phyloP scores from a whole-genome alignment of 257 asterid species.

The Solanum arcanum region DNA sequence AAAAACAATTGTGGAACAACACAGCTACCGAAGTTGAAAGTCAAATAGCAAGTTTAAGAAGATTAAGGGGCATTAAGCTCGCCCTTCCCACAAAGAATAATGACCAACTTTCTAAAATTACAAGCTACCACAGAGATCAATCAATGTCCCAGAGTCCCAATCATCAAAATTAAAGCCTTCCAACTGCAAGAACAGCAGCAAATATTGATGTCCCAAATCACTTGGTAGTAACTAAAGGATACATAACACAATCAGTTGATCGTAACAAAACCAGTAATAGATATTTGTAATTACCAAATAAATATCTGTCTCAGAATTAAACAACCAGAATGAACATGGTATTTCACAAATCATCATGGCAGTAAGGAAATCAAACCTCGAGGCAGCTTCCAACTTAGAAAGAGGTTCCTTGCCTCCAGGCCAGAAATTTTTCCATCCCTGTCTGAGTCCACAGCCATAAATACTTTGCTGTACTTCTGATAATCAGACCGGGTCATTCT shows the following conservation, averaged over 20 bases:
- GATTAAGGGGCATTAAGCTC: background rate
- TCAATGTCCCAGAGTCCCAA: background rate
- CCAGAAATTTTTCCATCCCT: conserved; percentile 92
- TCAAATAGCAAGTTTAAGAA: background rate
- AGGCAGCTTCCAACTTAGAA: conserved; percentile 94
- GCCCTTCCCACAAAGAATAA: background rate
- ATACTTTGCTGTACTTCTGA: conserved; percentile 81
- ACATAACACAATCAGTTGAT: background rate
- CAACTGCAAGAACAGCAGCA: background rate
- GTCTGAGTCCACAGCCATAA: conserved; percentile 86
- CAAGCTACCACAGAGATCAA: background rate
- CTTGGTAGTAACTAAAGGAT: background rate
- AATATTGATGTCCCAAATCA: background rate
- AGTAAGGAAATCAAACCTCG: conserved; percentile 36
- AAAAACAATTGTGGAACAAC: background rate
- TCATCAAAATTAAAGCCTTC: background rate
- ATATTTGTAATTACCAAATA: conserved; percentile 47
- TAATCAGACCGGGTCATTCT: conserved; percentile 72
- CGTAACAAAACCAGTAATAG: background rate
- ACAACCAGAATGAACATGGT: background rate
- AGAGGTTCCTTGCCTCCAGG: conserved; percentile 86
- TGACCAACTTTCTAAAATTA: background rate
- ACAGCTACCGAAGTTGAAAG: background rate
- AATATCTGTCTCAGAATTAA: conserved; percentile 48
- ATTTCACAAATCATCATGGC: background rate